Percentiles rank a stretch among this genome's conserved stretches.
Evolutionary conservation across 1,284 basidiomycete genomes (phyloP).

Genomic region (Termitomyces sp.): DNA sequence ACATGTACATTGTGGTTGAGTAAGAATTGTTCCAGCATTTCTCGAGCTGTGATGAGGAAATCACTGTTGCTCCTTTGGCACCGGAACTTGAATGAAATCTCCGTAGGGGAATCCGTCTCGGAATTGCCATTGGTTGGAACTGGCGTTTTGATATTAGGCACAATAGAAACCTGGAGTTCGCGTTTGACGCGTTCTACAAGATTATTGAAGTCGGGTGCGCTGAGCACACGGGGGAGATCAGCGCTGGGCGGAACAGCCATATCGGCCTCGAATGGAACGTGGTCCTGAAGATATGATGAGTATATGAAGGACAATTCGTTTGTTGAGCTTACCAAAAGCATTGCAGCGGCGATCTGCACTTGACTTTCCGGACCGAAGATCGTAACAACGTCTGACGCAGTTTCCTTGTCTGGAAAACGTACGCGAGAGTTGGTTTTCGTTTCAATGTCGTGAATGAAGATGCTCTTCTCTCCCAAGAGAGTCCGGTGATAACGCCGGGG

Average conservation of each 20-base stretch:
- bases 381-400: slow-evolving; percentile 84
- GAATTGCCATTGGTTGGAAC: slow-evolving; percentile 33
- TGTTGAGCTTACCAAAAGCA: slow-evolving; percentile 70
- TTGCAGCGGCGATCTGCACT: slow-evolving; percentile 93
- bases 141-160: slow-evolving; percentile 64
- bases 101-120: slow-evolving; percentile 50
- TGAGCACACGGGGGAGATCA: slow-evolving; percentile 72
- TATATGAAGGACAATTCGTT: not conserved
- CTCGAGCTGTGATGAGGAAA: slow-evolving; percentile 83
- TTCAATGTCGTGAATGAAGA: slow-evolving; percentile 97
- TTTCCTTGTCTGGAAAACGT: slow-evolving; percentile 94
- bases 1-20: slow-evolving; percentile 78
- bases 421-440: slow-evolving; percentile 93
- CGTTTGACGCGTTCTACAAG: slow-evolving; percentile 89
- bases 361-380: slow-evolving; percentile 97
- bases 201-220: slow-evolving; percentile 75
- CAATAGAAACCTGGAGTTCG: slow-evolving; percentile 88
- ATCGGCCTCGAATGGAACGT: slow-evolving; percentile 96
- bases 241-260: slow-evolving; percentile 83
- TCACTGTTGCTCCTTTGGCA: slow-evolving; percentile 94
- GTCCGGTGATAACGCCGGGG: slow-evolving; percentile 94
- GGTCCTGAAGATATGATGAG: slow-evolving; percentile 54
- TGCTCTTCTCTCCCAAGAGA: slow-evolving; percentile 91
- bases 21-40: slow-evolving; percentile 91
- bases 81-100: slow-evolving; percentile 92